These are phyloP conservation scores for Lepiota brunneoincarnata DNA, from an alignment of 768 basidiomycete species.

Conservation along the genomic window DNA sequence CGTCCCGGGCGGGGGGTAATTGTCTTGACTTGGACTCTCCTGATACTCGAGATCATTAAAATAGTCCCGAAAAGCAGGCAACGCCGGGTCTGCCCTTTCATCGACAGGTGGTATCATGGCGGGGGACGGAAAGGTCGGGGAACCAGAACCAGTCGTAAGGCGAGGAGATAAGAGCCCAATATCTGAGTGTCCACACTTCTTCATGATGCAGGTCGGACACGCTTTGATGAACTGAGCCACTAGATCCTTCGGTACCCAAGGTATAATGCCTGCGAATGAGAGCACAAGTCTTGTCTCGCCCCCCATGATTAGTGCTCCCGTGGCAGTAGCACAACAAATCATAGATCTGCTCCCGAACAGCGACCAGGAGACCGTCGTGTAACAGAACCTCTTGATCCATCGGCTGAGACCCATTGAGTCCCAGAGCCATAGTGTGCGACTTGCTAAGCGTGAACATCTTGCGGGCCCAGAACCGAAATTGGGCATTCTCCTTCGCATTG, in stretches of 20 bases:
- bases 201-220: conserved; percentile 71
- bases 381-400: conserved; percentile 47
- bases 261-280: conserved; percentile 69
- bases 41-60: conserved; percentile 16
- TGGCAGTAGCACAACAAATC: conserved; percentile 76
- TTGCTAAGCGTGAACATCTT: conserved; percentile 69
- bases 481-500: conserved; percentile 47
- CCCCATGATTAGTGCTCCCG: conserved; percentile 61
- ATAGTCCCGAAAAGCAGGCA: conserved; percentile 22
- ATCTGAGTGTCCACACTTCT: conserved; percentile 35
- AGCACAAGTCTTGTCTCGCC: conserved; percentile 75
- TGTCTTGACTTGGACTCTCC: conserved; percentile 5
- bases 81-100: conserved; percentile 13
- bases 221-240: conserved; percentile 74
- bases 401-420: conserved; percentile 16
- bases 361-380: conserved; percentile 72
- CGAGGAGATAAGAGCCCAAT: not conserved
- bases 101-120: not conserved
- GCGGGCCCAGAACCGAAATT: conserved; percentile 82
- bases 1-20: conserved; percentile 2
- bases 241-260: conserved; percentile 84
- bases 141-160: not conserved
- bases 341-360: conserved; percentile 76
- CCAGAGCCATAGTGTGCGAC: conserved; percentile 25
- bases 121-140: not conserved